Evolutionary conservation across 371 early-diverging fungal genomes (phyloP).

Genomic region (Mycotypha africana): DNA sequence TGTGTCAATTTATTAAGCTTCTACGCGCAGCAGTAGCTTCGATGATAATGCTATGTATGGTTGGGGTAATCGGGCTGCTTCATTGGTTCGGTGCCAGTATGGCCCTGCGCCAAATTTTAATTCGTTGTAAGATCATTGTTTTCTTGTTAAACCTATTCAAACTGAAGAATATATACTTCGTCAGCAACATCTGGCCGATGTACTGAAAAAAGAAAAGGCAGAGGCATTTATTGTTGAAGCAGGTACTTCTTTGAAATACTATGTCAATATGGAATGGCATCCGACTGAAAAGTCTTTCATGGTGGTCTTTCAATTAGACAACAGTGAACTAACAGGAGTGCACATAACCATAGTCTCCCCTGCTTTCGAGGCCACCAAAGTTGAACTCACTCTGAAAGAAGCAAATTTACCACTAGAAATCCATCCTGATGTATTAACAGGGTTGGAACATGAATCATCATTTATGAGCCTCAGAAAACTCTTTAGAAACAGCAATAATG

Average conservation of each 20-base stretch:
- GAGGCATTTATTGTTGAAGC: slow-evolving; percentile 48
- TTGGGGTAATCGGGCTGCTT: too few species aligned
- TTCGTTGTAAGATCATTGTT: slow-evolving; percentile 22
- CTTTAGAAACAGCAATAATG: slow-evolving; percentile 11
- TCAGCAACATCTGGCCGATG: slow-evolving; percentile 32
- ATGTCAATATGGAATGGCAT: slow-evolving; percentile 48
- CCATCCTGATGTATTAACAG: slow-evolving; percentile 18
- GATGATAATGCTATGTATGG: too few species aligned
- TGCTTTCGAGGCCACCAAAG: slow-evolving; percentile 53
- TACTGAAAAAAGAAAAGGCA: slow-evolving; percentile 25
- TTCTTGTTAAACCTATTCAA: slow-evolving; percentile 32
- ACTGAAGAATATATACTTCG: slow-evolving; percentile 41
- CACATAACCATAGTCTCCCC: slow-evolving; percentile 44
- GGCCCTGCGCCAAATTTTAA: neutral
- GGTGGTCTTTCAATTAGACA: slow-evolving; percentile 29
- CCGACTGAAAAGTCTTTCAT: slow-evolving; percentile 51
- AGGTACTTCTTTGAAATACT: slow-evolving; percentile 48
- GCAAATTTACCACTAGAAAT: slow-evolving; percentile 27
- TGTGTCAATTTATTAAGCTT: too few species aligned
- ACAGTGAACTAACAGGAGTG: slow-evolving; percentile 22
- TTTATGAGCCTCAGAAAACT: slow-evolving; percentile 32
- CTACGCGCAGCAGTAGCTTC: too few species aligned
- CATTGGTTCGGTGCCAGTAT: too few species aligned
- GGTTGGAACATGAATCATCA: slow-evolving; percentile 50
- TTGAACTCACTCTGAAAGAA: slow-evolving; percentile 18